phyloP scores from a whole-genome alignment of 331 rosid species.

The Arachis monticola region DNA sequence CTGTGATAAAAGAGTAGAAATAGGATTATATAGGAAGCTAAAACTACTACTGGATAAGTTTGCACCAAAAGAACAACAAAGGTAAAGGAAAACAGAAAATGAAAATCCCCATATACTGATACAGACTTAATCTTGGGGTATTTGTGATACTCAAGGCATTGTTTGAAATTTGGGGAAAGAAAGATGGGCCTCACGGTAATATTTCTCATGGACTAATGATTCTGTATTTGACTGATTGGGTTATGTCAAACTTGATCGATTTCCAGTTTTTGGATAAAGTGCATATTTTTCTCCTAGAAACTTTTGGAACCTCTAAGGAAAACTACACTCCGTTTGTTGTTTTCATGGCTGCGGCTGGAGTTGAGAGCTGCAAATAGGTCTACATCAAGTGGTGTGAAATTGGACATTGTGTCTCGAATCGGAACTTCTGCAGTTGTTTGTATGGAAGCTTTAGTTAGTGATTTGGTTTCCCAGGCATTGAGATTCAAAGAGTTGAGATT shows the following conservation, averaged over 20 bases:
- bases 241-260: conserved; percentile 58
- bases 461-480: conserved; percentile 47
- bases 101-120: too few relatives aligned
- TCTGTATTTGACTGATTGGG: conserved; percentile 84
- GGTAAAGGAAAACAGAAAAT: too few relatives aligned
- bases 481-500: conserved; percentile 20
- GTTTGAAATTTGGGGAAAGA: conserved; percentile 70
- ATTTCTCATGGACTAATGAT: conserved; percentile 71
- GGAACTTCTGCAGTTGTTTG: conserved; percentile 56
- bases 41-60: too few relatives aligned
- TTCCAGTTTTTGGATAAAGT: conserved; percentile 53
- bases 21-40: too few relatives aligned
- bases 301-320: conserved; percentile 53
- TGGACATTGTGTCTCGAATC: conserved; percentile 47
- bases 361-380: conserved; percentile 59
- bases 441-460: conserved; percentile 57
- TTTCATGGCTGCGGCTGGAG: conserved; percentile 86
- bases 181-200: conserved; percentile 55
- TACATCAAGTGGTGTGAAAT: conserved; percentile 46
- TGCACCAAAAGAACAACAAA: too few relatives aligned
- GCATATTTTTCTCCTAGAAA: conserved; percentile 41
- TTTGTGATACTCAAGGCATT: conserved; percentile 55
- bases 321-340: conserved; percentile 59
- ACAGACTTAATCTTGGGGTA: too few relatives aligned
- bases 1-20: too few relatives aligned